Evolutionary conservation across 331 rosid species (phyloP).

Genomic region (Arachis monticola): DNA sequence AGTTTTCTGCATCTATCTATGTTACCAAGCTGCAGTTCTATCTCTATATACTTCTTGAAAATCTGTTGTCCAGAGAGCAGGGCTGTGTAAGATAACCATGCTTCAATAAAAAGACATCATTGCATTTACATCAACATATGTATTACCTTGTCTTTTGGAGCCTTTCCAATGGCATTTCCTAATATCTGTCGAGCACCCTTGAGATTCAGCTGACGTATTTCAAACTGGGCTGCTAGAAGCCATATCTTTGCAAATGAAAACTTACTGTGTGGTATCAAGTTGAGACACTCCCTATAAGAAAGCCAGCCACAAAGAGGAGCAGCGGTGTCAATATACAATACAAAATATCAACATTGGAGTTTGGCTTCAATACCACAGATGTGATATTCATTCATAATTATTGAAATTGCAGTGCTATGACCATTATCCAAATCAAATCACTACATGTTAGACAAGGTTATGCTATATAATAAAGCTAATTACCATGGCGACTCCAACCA

Average conservation of each 20-base stretch:
- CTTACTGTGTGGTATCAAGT: slow-evolving; percentile 76
- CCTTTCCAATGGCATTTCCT: slow-evolving; percentile 91
- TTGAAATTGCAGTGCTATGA: neutral
- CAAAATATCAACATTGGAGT: slow-evolving; percentile 2
- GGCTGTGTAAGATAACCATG: slow-evolving; percentile 7
- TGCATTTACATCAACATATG: neutral
- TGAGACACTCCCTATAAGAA: slow-evolving; percentile 79
- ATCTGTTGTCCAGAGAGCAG: slow-evolving; percentile 54
- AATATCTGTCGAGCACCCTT: slow-evolving; percentile 72
- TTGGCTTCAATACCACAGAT: neutral
- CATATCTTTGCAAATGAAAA: slow-evolving; percentile 92
- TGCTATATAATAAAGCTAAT: neutral
- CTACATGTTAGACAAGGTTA: neutral
- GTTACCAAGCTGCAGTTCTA: slow-evolving; percentile 89
- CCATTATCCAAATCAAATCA: neutral
- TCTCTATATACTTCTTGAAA: slow-evolving; percentile 95
- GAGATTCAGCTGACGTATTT: slow-evolving; percentile 86
- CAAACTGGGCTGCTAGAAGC: slow-evolving; percentile 94
- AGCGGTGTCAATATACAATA: neutral
- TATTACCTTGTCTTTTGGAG: slow-evolving; percentile 93
- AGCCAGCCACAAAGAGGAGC: slow-evolving; percentile 17
- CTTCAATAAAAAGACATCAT: slow-evolving; percentile 9
- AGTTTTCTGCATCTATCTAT: slow-evolving; percentile 81
- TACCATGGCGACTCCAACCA: neutral
- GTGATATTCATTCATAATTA: neutral